Base-by-base conservation (phyloP, 352 stramenopile genomes). In the Stephanocyclus meneghinianus region DNA sequence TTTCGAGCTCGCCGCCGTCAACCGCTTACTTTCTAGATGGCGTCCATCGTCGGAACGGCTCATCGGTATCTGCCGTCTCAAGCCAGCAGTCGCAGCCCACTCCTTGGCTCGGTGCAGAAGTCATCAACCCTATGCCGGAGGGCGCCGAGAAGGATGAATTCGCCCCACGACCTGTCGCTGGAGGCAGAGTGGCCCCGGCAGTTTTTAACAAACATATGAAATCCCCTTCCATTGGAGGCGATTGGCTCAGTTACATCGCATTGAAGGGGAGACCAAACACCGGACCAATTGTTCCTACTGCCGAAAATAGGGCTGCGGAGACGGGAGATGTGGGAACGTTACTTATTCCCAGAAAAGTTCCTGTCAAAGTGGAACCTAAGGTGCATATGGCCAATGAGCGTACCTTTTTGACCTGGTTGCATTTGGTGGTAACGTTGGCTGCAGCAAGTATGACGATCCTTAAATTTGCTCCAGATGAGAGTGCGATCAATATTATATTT, bases 281-380 rank as follows among this genome's bases (percentile, higher is more conserved):
- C 16, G 50, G 44, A 9, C 30, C 32, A 29, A 6, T 59, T 32
- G 15, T 35, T 53, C 32, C 32, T 1, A 32, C 65, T 9, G 11
- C 51, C 16, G 16, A 53, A 18, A 62, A 10, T 16, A 35, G 16
- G 7, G 15, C 30, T 48, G 51, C 26, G 7, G 45, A 60, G 15
- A 37, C 18, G n/a, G 68, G 53, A 4, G 68, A 74, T 30, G 50
- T 81, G 15, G 79, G 76, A 40, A 89, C 79, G 13, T 30, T 84
- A 1, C 48, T 89, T 40, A 86, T 88, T 64, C 79, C 65, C 15
- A 77, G 87, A 47, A 92, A 91, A 60, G 82, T 84, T 4, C 85
- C 88, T 13, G 76, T 90, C 15, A 94, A 94, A 75, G 79, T 94
- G 0, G 87, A 94, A 61, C 86, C 90, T 32, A 94, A 94, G 78